Conservation (phyloP, 495 filamentous ascomycete genomes). For the Aspergillus conjunctus region DNA sequence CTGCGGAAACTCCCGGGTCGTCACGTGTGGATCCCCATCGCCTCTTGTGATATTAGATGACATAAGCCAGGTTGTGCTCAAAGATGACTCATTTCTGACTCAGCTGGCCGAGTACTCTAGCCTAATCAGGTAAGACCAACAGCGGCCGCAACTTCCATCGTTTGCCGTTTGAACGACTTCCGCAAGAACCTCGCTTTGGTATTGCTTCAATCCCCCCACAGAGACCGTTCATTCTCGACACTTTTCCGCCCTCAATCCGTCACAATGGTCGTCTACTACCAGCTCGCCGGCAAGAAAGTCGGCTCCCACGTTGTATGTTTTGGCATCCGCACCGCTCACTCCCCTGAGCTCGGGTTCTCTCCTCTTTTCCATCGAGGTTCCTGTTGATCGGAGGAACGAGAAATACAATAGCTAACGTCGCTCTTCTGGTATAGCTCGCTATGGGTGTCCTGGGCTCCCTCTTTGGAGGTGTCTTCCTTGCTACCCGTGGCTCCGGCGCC, state of each 20-base stretch:
- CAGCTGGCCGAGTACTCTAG: conserved; percentile 14
- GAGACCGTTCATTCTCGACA: conserved; percentile 27
- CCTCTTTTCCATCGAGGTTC: conserved; percentile 2
- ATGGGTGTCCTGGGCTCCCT: conserved; percentile 75
- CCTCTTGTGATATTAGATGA: no score
- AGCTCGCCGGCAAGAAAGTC: conserved; percentile 83
- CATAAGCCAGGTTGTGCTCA: no score
- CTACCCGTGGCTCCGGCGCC: conserved; percentile 59
- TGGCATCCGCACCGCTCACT: conserved; percentile 15
- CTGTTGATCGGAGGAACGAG: conserved; percentile 5
- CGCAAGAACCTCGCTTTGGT: conserved; percentile 20
- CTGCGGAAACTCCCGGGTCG: conserved; percentile 27
- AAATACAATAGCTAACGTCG: not conserved
- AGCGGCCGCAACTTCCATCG: conserved; percentile 29
- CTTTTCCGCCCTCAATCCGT: conserved; percentile 35
- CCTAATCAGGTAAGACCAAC: conserved; percentile 26
- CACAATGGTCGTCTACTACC: conserved; percentile 89
- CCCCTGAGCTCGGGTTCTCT: conserved; percentile 8
- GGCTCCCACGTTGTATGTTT: conserved; percentile 88
- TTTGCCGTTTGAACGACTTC: conserved; percentile 21
- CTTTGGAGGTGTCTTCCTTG: conserved; percentile 57
- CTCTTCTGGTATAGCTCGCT: conserved; percentile 64
- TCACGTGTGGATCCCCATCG: conserved; percentile 28
- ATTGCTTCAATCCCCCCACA: conserved; percentile 30
- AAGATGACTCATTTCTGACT: conserved; percentile 27